These are phyloP conservation scores for Sugiyamaella mastotermitis DNA, from an alignment of 805 yeast species.

Conservation along the genomic window DNA sequence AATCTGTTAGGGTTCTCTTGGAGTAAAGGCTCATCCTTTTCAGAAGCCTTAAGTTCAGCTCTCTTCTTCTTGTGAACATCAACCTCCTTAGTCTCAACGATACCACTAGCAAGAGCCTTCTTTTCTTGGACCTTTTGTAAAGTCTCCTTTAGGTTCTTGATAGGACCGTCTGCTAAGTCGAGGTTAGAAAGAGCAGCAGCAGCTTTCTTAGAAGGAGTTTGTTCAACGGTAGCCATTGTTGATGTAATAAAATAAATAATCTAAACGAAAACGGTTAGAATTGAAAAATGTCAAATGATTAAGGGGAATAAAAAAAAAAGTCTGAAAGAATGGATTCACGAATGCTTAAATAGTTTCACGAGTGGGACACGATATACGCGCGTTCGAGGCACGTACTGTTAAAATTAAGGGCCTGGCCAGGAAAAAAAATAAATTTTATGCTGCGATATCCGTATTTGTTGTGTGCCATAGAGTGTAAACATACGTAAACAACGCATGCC, in stretches of 20 bases:
- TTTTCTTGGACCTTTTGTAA: conserved; percentile 12
- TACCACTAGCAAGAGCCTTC: conserved; percentile 5
- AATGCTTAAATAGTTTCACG: background rate
- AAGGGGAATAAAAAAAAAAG: background rate
- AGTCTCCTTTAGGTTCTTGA: conserved; percentile 13
- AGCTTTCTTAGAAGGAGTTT: conserved; percentile 62
- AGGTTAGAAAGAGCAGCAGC: conserved; percentile 51
- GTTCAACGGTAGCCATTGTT: conserved; percentile 21
- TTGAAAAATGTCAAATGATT: background rate
- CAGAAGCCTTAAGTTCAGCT: conserved; percentile 55
- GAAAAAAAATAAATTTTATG: too few species aligned
- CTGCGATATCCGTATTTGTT: too few species aligned
- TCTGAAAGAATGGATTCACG: background rate
- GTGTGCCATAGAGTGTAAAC: too few species aligned
- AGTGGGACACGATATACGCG: background rate
- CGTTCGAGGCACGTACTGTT: background rate
- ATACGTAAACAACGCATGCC: too few species aligned
- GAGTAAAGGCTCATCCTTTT: conserved; percentile 85
- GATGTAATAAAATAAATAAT: background rate
- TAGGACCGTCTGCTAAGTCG: conserved; percentile 32
- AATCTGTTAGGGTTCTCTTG: conserved; percentile 80
- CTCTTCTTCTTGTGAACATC: conserved; percentile 23
- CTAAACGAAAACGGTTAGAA: background rate
- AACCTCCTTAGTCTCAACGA: conserved; percentile 10
- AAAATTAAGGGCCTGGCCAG: background rate